These are phyloP conservation scores for Acanthamoeba rhysodes DNA, from an alignment of 208 protist species.

Conservation along the genomic window DNA sequence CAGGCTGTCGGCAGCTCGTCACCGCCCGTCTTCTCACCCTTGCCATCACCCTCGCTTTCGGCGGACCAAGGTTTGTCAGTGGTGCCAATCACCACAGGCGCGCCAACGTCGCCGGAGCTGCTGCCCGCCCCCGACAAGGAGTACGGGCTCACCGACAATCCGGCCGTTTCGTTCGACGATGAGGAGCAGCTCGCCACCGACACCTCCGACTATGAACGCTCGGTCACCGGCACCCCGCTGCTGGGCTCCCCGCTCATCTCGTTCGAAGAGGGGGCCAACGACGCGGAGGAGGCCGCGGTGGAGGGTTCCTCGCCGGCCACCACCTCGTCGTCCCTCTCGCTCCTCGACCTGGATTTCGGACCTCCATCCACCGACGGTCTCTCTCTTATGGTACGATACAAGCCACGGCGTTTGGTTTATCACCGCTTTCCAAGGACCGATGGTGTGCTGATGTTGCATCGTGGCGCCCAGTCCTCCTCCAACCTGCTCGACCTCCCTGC, in stretches of 20 bases:
- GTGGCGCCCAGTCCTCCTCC: background rate
- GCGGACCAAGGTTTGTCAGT: background rate
- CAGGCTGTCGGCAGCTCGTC: background rate
- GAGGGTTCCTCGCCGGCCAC: background rate
- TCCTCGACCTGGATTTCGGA: conserved; percentile 16
- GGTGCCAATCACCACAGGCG: too few species aligned
- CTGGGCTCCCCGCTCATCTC: conserved; percentile 39
- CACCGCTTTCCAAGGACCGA: background rate
- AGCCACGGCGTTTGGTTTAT: background rate
- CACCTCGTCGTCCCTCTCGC: conserved; percentile 8
- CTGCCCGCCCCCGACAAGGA: background rate
- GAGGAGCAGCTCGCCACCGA: conserved; percentile 38
- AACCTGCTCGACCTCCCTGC: background rate
- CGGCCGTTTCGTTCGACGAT: conserved; percentile 13
- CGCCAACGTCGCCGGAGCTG: background rate
- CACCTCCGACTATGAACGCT: background rate
- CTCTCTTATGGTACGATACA: background rate
- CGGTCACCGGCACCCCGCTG: conserved; percentile 13
- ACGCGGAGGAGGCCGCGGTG: background rate
- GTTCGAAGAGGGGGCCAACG: background rate
- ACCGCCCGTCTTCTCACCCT: background rate
- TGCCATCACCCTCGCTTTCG: background rate
- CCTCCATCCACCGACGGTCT: conserved; percentile 3
- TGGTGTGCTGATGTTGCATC: background rate
- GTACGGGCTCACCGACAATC: conserved; percentile 16